Conservation (phyloP, 768 basidiomycete genomes). For the Suillus discolor region DNA sequence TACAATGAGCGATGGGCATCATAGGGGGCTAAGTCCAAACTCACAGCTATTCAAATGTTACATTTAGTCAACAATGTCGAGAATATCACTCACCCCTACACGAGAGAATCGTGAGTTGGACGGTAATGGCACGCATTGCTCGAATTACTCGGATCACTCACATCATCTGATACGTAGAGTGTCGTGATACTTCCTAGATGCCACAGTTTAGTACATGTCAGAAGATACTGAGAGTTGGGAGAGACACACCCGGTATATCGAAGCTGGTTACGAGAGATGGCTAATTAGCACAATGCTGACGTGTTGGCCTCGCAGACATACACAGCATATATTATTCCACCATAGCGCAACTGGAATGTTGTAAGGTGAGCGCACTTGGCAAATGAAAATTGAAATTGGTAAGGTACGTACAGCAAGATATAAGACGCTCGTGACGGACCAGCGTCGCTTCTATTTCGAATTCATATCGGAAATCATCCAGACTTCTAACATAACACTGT, state of each 20-base stretch:
- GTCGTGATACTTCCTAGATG: background rate
- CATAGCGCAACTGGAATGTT: background rate
- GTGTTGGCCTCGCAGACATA: background rate
- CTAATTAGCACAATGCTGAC: background rate
- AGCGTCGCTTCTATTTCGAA: background rate
- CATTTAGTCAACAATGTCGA: background rate
- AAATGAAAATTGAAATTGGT: background rate
- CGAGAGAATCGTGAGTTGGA: background rate
- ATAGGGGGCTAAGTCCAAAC: background rate
- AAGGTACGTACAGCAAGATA: background rate
- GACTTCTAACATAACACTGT: background rate
- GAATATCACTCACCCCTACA: background rate
- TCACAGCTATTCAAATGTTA: background rate
- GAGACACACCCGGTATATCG: background rate
- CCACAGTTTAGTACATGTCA: background rate
- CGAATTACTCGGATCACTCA: background rate
- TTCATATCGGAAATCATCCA: background rate
- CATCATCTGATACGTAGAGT: background rate
- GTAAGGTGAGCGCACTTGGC: background rate
- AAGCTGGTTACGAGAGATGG: background rate
- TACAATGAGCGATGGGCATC: background rate
- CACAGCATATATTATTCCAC: background rate
- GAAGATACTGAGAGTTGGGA: background rate
- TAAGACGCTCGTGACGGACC: background rate
- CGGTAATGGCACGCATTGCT: background rate